These are phyloP conservation scores for Podaxis rugospora DNA, from an alignment of 768 basidiomycete species.

Conservation along the genomic window DNA sequence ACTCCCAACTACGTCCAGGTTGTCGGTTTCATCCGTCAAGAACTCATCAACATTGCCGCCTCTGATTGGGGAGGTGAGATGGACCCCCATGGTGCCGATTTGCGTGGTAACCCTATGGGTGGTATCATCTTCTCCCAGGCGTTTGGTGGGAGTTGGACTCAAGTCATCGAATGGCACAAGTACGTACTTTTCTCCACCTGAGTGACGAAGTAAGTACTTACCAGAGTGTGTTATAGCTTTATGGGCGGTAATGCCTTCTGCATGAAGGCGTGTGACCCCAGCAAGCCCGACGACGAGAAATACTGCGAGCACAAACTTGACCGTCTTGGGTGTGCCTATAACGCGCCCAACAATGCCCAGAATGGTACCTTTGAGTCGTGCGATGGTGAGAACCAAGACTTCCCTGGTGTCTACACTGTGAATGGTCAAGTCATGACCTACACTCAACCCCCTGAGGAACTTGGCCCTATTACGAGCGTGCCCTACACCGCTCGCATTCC, in stretches of 20 bases:
- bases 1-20: slow-evolving; percentile 62
- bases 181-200: slow-evolving; percentile 23
- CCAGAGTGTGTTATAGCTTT: slow-evolving; percentile 3
- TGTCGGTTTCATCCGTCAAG: slow-evolving; percentile 57
- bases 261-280: slow-evolving; percentile 17
- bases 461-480: slow-evolving; percentile 36
- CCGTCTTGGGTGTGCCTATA: slow-evolving; percentile 69
- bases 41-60: slow-evolving; percentile 45
- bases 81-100: slow-evolving; percentile 30
- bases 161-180: slow-evolving; percentile 71
- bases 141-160: slow-evolving; percentile 42
- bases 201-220: background rate
- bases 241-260: slow-evolving; percentile 16
- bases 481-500: slow-evolving; percentile 40
- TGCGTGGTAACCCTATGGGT: slow-evolving; percentile 82
- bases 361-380: slow-evolving; percentile 60
- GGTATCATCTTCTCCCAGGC: slow-evolving; percentile 62
- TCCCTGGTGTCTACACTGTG: slow-evolving; percentile 46
- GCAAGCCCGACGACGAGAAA: slow-evolving; percentile 38
- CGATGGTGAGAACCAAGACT: slow-evolving; percentile 56
- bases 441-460: slow-evolving; percentile 38
- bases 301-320: slow-evolving; percentile 72
- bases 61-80: slow-evolving; percentile 70
- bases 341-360: slow-evolving; percentile 59
- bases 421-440: slow-evolving; percentile 37